Evolutionary conservation across 1,139 yeast genomes (phyloP).

Genomic region (Neolecta irregularis): DNA sequence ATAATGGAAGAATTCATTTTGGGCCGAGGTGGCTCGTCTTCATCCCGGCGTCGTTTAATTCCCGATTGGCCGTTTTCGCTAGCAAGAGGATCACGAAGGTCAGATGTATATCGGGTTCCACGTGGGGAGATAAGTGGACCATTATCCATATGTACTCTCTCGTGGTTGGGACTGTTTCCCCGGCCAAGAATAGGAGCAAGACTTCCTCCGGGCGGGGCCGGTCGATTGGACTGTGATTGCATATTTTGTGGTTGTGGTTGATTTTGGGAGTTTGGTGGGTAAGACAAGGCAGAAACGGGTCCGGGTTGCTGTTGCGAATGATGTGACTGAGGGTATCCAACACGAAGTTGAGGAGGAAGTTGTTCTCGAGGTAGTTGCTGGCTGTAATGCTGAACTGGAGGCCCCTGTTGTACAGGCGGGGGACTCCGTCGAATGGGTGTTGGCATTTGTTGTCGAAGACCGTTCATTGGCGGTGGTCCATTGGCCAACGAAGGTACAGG

Average conservation of each 20-base stretch:
- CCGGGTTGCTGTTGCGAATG: conserved; percentile 17
- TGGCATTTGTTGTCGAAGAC: conserved; percentile 18
- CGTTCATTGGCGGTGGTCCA: conserved; percentile 18
- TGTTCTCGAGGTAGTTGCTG: conserved; percentile 15
- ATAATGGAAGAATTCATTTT: conserved; percentile 4
- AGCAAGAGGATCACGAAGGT: too few species aligned
- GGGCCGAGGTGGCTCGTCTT: conserved; percentile 7
- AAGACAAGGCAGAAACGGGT: too few species aligned
- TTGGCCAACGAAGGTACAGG: conserved; percentile 15
- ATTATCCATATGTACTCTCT: too few species aligned
- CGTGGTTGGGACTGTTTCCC: too few species aligned
- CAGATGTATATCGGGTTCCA: too few species aligned
- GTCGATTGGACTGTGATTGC: conserved; percentile 11
- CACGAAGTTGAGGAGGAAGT: conserved; percentile 17
- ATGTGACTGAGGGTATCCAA: conserved; percentile 15
- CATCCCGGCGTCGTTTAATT: conserved; percentile 12
- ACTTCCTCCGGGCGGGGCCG: conserved; percentile 9
- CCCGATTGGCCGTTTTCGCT: too few species aligned
- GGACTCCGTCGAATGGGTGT: conserved; percentile 17
- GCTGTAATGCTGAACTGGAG: conserved; percentile 17
- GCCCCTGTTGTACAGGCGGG: conserved; percentile 19
- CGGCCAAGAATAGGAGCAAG: conserved; percentile 10
- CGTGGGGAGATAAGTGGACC: too few species aligned
- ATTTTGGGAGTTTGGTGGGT: conserved; percentile 16
- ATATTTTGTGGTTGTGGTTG: conserved; percentile 14